Base-by-base conservation (phyloP, 2,329 filamentous ascomycete genomes). In the Alternaria ethzedia region DNA sequence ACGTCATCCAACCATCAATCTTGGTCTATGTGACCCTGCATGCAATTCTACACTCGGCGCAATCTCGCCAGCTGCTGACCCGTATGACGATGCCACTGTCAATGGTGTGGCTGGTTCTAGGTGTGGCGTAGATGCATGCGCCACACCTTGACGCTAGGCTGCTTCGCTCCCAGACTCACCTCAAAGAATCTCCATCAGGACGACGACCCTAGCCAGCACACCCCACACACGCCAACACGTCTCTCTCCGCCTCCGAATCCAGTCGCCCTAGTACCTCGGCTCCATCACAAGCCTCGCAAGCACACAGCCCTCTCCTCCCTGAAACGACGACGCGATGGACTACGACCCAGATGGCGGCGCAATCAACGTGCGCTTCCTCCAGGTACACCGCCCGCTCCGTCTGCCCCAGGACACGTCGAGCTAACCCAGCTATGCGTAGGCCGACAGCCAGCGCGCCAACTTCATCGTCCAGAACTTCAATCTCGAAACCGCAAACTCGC, bases 391-490 rank as follows among this genome's bases (percentile, higher is more conserved):
- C 68, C 67, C 65, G 64, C 67, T 67, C 65, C 70, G 63, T 65
- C 65, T 41, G 43, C 54, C 41, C 49, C 56, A 12, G 47, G 52
- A 51, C 47, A 30, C 5, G 25, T 58, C 30, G 30, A 51, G 63
- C 72, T 76, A 68, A 77, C 71, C 66, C 49, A 62, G 65, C 65
- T 56, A 57, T 63, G 54, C 55, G 32, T 59, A 97, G 93, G 92
- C 92, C 69, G 92, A 94, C 78, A 84, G 84, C 67, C 88, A 90
- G 73, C 90, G 92, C 75, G 94, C 97, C 79, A 91, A 97, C 82
- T 98, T 98, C 84, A 90, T 96, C 81, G 89, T 99, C 61, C 91
- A 89, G 75, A 93, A 93, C 79, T 92, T 95, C 75, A 93, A 97
- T 78, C 90, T 97, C 63, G 88, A 94, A 67, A 93, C 97, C 74